These are phyloP conservation scores for Trichoderma simmonsii DNA, from an alignment of 2,329 filamentous ascomycete species.

Conservation along the genomic window DNA sequence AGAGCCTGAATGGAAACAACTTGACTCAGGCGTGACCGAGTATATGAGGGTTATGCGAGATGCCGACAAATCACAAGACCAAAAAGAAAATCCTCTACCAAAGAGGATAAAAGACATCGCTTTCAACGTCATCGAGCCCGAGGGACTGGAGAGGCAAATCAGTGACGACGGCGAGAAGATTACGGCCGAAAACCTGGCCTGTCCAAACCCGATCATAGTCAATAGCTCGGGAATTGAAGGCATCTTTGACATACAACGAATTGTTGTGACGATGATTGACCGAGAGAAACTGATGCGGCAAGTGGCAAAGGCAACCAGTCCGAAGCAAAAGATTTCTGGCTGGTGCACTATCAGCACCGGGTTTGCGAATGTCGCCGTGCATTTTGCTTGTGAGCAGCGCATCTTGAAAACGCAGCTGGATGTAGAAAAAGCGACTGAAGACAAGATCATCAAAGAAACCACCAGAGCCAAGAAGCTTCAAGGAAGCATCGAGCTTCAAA, in stretches of 20 bases:
- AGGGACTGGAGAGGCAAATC: background rate
- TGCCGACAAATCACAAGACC: background rate
- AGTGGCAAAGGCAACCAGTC: background rate
- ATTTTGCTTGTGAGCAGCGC: background rate
- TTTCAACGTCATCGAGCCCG: background rate
- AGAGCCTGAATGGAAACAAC: background rate
- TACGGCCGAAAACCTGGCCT: background rate
- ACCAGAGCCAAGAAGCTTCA: background rate
- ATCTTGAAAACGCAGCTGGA: slow-evolving; percentile 3
- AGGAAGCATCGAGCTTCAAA: background rate
- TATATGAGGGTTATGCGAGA: background rate
- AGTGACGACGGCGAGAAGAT: background rate
- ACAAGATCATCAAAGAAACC: background rate
- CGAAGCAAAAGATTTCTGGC: slow-evolving; percentile 10
- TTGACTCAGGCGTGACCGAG: background rate
- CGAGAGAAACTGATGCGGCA: slow-evolving; percentile 2
- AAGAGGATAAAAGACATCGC: background rate
- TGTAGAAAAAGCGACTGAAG: background rate
- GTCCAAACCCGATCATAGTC: slow-evolving; percentile 17
- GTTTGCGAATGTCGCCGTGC: background rate
- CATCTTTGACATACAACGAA: slow-evolving; percentile 16
- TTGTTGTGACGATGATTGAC: slow-evolving; percentile 15
- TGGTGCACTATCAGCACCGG: slow-evolving; percentile 19
- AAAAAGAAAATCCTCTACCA: background rate
- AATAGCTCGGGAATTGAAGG: slow-evolving; percentile 16